Base-by-base conservation (phyloP, 352 stramenopile species). In the Phytophthora pisi region DNA sequence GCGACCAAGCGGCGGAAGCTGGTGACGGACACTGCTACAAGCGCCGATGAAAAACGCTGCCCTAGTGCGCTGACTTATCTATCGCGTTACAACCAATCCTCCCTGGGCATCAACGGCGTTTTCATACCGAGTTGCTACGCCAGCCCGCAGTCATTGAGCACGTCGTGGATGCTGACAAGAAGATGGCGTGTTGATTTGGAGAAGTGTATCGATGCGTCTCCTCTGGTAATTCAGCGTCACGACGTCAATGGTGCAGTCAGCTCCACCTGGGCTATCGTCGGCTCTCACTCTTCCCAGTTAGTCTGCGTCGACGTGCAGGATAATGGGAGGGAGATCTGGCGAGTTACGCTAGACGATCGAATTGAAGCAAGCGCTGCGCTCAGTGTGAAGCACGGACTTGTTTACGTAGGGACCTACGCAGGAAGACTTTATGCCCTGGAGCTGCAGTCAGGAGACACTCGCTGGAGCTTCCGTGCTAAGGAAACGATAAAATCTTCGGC, bases 121-220 rank as follows among this genome's bases (percentile, higher is more conserved):
- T 66, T 57, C 47, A 9, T 76, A 24, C 71, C 64, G 11, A 61
- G 23, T 6, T 74, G 71, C 43, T 66, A 54, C 55, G 13, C 52
- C 10, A 47, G 16, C 15, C n/a, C 38, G 20, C 8, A 31, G 16
- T 11, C 50, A 51, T 28, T 38, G 34, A 24, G 30, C 23, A 65
- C 38, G 42, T 13, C 13, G 10, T 82, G 43, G 71, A 26, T 46
- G 23, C 43, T 76, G 36, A 47, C 20, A 61, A 58, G 15, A 23
- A 31, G 36, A 4, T 89, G 77, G 64, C 34, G 54, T 45, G 61
- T 78, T 1, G 61, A 91, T 71, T 55, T 91, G 23, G 45, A 56
- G 8, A 89, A 90, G 34, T 91, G 83, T 52, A 80, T 91, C 15
- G 83, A 91, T 43, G 83, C 83, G 9, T 91, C 83, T 18, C 83